Evolutionary conservation across 805 yeast species (phyloP), one percentile per base, ranked within the genome.

Genomic region (Yamadazyma phyllophila): DNA sequence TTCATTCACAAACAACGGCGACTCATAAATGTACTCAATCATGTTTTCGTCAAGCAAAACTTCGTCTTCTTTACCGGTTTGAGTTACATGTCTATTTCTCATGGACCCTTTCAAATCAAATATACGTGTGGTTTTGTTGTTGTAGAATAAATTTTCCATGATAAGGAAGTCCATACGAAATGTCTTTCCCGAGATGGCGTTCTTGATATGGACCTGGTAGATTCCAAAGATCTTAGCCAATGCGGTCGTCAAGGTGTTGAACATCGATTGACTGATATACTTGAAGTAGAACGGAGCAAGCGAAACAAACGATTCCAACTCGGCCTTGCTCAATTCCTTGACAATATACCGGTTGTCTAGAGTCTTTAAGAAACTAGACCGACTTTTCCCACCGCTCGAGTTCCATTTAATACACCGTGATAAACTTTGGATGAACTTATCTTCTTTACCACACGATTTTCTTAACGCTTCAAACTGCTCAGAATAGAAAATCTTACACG

Each of bases 91-190:
- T 53, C 99, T 76, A 64, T 94, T 94, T 50, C 99, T 74, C 98
- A 94, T 94, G 0, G 98, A 91, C 0, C 99, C 99, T 63, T 94
- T 94, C 64, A 94, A 77, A 65, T 94, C 99, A 66, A 94, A 94
- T 39, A 92, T 90, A 51, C 97, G 71, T 11, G 88, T 75, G 47
- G 91, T 85, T 54, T 84, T 85, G 45, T 83, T 77, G 53, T 87
- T 85, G 63, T 90, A 92, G 59, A 94, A 94, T 47, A 94, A 68
- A 60, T 94, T 94, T 67, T 94, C 99, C 97, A 91, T 92, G 32
- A 94, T 91, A 49, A 95, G 74, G 17, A 92, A 86, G 63, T 94
- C 96, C 84, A 91, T 83, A 51, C 87, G 85, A 57, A 88, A 80
- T 27, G 83, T 80, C 50, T 83, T 87, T 2, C 90, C 90, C 3